phyloP scores from a whole-genome alignment of 1,284 basidiomycete genomes.

The Takashimella tepidaria region DNA sequence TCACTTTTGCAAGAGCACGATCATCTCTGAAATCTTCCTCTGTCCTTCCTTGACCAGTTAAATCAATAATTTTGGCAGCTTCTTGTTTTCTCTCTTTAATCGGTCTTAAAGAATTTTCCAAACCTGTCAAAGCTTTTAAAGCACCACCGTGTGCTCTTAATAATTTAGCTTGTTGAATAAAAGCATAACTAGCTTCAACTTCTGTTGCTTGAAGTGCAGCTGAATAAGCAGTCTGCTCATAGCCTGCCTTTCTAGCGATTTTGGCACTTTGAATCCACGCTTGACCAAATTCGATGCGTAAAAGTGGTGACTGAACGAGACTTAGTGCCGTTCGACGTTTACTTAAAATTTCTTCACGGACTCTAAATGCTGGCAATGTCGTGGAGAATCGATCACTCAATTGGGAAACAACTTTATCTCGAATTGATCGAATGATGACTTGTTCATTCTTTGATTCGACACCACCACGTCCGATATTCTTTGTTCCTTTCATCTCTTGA shows the following conservation, averaged over 20 bases:
- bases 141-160: slow-evolving; percentile 74
- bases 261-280: slow-evolving; percentile 92
- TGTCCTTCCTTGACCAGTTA: slow-evolving; percentile 50
- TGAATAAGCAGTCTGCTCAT: slow-evolving; percentile 95
- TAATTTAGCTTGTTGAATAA: slow-evolving; percentile 88
- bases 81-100: slow-evolving; percentile 24
- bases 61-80: slow-evolving; percentile 55
- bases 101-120: slow-evolving; percentile 67
- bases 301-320: slow-evolving; percentile 21
- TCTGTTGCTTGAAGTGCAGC: slow-evolving; percentile 87
- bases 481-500: neutral
- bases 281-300: slow-evolving; percentile 63
- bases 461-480: neutral
- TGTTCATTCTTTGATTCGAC: slow-evolving; percentile 3
- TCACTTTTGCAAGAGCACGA: slow-evolving; percentile 62
- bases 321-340: slow-evolving; percentile 82
- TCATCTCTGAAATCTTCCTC: slow-evolving; percentile 45
- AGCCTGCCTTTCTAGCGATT: slow-evolving; percentile 89
- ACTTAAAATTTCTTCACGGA: slow-evolving; percentile 82
- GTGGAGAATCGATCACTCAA: slow-evolving; percentile 37
- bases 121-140: slow-evolving; percentile 78
- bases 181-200: slow-evolving; percentile 68
- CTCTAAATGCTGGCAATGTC: slow-evolving; percentile 86
- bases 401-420: slow-evolving; percentile 20
- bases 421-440: slow-evolving; percentile 3